Evolutionary conservation across 2,329 filamentous ascomycete genomes (phyloP).

Genomic region (Sclerotinia sclerotiorum): DNA sequence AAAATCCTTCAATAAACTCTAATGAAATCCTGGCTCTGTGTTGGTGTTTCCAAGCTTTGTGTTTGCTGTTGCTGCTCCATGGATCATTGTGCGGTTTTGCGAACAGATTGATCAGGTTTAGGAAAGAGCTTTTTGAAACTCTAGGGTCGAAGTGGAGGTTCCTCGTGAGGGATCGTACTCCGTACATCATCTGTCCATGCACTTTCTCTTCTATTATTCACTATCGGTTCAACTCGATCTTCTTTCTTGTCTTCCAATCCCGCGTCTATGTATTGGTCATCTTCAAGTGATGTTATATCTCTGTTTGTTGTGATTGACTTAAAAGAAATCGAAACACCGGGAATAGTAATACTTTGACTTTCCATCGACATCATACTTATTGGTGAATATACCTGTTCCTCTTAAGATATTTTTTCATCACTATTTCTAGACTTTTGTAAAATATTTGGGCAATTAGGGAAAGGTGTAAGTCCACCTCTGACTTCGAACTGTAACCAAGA

Average conservation of each 20-base stretch:
- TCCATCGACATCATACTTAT: neutral
- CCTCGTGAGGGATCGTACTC: constrained; percentile 18
- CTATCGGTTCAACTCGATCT: neutral
- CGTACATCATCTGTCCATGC: constrained; percentile 37
- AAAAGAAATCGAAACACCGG: too few species aligned
- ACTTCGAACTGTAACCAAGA: constrained; percentile 31
- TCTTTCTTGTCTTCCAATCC: neutral
- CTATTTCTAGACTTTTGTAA: constrained; percentile 28
- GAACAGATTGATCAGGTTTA: constrained; percentile 15
- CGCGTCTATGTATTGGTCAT: neutral
- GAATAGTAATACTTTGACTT: neutral
- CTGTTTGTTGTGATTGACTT: neutral
- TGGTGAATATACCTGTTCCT: constrained; percentile 35
- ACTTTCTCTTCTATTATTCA: constrained; percentile 28
- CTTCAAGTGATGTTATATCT: constrained; percentile 6
- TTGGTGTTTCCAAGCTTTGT: neutral
- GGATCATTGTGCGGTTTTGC: constrained; percentile 32
- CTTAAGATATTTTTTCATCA: constrained; percentile 27
- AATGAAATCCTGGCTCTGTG: neutral
- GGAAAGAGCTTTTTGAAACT: constrained; percentile 27
- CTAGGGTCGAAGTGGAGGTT: neutral
- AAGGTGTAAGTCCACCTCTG: constrained; percentile 34
- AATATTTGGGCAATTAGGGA: constrained; percentile 30
- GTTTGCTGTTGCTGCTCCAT: constrained; percentile 17
- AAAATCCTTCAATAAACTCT: neutral